These are phyloP conservation scores for Dimargaris xerosporica DNA, from an alignment of 192 early-diverging fungal genomes.

Conservation along the genomic window DNA sequence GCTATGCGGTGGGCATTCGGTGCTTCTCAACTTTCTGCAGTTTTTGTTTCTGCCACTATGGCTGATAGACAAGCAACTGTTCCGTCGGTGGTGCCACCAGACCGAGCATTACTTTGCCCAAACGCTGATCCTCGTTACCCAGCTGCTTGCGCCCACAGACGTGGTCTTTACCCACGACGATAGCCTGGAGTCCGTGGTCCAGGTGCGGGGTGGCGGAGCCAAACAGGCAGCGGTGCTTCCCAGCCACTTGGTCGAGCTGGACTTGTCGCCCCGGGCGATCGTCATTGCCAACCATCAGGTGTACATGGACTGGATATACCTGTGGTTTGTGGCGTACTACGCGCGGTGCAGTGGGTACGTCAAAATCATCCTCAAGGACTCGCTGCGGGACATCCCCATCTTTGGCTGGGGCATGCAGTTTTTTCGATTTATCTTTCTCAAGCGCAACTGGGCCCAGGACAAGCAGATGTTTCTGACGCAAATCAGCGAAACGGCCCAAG, in stretches of 20 bases:
- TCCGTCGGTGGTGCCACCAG: conserved; percentile 31
- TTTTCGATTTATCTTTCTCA: conserved; percentile 89
- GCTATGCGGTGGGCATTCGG: conserved; percentile 24
- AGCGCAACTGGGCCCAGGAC: conserved; percentile 72
- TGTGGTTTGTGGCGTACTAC: conserved; percentile 38
- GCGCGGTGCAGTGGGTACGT: conserved; percentile 60
- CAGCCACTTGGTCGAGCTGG: conserved; percentile 30
- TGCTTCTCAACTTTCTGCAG: conserved; percentile 27
- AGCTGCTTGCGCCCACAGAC: conserved; percentile 27
- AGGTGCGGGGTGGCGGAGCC: conserved; percentile 25
- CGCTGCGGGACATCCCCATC: conserved; percentile 67
- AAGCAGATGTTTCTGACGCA: conserved; percentile 40
- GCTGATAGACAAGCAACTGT: conserved; percentile 12
- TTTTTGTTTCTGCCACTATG: conserved; percentile 19
- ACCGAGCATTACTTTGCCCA: conserved; percentile 29
- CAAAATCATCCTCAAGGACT: conserved; percentile 83
- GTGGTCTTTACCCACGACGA: conserved; percentile 30
- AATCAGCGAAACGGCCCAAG: conserved; percentile 33
- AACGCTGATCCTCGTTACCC: conserved; percentile 21
- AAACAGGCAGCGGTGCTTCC: conserved; percentile 15
- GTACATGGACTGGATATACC: conserved; percentile 14
- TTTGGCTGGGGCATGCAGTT: conserved; percentile 83
- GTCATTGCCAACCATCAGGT: conserved; percentile 12
- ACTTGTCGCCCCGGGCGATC: conserved; percentile 12
- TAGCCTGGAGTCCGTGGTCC: conserved; percentile 18